Evolutionary conservation across 768 basidiomycete species (phyloP), one percentile per base, ranked within the genome.

Genomic region (Rickenella mellea): DNA sequence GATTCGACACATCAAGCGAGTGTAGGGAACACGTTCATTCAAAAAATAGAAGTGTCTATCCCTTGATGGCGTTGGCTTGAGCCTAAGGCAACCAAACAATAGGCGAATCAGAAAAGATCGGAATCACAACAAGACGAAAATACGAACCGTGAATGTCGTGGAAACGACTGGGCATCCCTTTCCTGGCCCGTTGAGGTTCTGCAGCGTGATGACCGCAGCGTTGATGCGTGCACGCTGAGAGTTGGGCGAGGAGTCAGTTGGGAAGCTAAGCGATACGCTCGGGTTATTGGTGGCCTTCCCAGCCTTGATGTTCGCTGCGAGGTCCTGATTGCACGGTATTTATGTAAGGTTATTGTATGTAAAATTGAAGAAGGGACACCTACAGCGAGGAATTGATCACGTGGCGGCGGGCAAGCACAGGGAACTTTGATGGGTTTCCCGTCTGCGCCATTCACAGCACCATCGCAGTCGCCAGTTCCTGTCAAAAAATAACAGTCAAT

Each of bases 391-490:
- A 29, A 46, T 17, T 11, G 37, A 28, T 39, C 41, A 17, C 44
- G 45, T 11, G 41, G 21, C 6, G 48, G 48, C 7, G 57, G 54
- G 44, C 56, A 54, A 12, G 39, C 22, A 46, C 54, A 54, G 19
- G 57, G 57, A 27, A 58, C 45, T 32, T 51, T 48, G 30, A 51
- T 47, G 35, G 50, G 47, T 8, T 29, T 20, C 4, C 53, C 51
- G 17, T 47, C 52, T 10, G 56, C 52, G 22, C 53, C 54, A 11
- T 55, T 57, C 25, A 55, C 55, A 1, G 59, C 55, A 19, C 66
- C 64, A 29, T 66, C 55, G 44, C 64, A 67, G 41, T 67, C 61
- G 6, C 64, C 64, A 17, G 61, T 58, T 7, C 64, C 64, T n/a
- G n/a, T n/a, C n/a, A n/a, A n/a, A n/a, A n/a, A n/a, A n/a, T n/a